Base-by-base conservation (phyloP, 148 eudicot species). In the Simmondsia chinensis region DNA sequence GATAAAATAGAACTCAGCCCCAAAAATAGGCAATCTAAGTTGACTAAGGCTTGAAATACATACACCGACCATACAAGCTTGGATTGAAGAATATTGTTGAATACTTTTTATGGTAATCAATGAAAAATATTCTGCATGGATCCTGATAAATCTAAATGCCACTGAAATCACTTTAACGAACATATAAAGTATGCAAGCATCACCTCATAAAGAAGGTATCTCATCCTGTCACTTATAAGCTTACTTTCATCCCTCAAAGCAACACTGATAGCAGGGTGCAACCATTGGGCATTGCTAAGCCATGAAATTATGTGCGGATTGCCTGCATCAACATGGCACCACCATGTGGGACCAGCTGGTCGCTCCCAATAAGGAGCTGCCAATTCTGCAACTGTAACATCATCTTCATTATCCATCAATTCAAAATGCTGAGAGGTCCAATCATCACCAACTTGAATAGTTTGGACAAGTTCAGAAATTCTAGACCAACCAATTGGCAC, bases 291-390 rank as follows among this genome's bases (percentile, higher is more conserved):
- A 74, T 55, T 59, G 39, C 39, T 61, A 27, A 89, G 85, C 97
- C 97, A 89, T 26, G 76, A 60, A 27, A 60, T 67, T 10, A 69
- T 59, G 34, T 55, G 55, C 1, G 69, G 80, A 58, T 89, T 84
- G 53, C 78, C 69, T 43, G 95, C 95, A 54, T 74, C 68, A 18
- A 89, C 73, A 51, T 89, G 95, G 48, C 95, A 81, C 97, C 97
- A 89, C 97, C 95, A 89, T 46, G 60, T 64, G 20, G 97, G 97
- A 64, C 97, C 97, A 57, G 72, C 93, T 39, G 87, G 80, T 51
- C 85, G 68, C 72, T 89, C 93, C 93, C 85, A 84, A 50, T 89
- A 89, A 2, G 97, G 97, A 47, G 93, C 80, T 37, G 93, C 97
- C 62, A 89, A 56, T 52, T 89, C 95, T 42, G 97, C 97, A 43